These are phyloP conservation scores for Talaromyces thailandensis DNA, from an alignment of 495 filamentous ascomycete species.

Conservation along the genomic window DNA sequence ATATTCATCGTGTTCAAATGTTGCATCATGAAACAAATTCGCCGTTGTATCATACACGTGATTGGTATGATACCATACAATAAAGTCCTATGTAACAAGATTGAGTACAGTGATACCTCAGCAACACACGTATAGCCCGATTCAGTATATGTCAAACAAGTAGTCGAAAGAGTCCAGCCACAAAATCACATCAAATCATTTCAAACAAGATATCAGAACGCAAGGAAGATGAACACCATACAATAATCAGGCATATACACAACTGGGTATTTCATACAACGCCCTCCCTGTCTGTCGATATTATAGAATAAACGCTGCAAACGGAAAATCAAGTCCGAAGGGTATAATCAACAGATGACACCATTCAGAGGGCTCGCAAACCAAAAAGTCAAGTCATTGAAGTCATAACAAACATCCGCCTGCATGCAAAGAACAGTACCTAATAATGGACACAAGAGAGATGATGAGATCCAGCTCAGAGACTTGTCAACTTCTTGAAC, in stretches of 20 bases:
- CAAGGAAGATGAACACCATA: background rate
- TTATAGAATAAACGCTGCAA: background rate
- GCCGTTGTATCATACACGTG: background rate
- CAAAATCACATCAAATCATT: background rate
- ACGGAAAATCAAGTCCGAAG: background rate
- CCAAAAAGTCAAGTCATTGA: background rate
- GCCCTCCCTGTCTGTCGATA: background rate
- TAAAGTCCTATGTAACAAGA: background rate
- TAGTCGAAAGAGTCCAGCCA: background rate
- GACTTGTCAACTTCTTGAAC: conserved; percentile 37
- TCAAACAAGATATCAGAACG: background rate
- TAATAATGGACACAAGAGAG: background rate
- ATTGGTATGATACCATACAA: background rate
- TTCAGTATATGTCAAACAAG: background rate
- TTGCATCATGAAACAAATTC: background rate
- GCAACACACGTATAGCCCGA: background rate
- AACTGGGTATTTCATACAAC: conserved; percentile 1
- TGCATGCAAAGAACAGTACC: background rate
- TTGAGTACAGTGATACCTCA: conserved; percentile 1
- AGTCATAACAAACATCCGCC: background rate
- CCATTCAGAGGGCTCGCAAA: background rate
- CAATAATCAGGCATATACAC: background rate
- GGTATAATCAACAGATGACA: background rate
- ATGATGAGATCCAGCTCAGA: conserved; percentile 13
- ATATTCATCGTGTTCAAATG: background rate